Evolutionary conservation across 1,284 basidiomycete species (phyloP), one percentile per base, ranked within the genome.

Genomic region (Neotropicomus parvogracilis): DNA sequence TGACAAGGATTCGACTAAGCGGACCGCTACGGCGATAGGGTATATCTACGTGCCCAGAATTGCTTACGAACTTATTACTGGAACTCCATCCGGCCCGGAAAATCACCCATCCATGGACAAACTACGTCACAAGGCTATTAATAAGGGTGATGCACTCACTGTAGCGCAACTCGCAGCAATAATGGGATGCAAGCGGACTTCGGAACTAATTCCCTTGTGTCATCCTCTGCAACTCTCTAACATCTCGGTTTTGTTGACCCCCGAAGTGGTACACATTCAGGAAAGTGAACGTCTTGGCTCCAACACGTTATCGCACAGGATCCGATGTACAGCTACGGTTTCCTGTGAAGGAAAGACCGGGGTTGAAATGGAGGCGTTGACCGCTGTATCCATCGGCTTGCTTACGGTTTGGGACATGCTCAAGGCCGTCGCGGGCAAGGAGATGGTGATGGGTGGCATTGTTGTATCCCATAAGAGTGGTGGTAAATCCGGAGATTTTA

Each of bases 311-410:
- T 66, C 63, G 20, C 74, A 79, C 59, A 81, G 79, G 53, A 78
- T 92, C 40, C 54, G 75, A 26, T 89, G 88, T 56, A 66, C 68
- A 27, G 85, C 83, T 20, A 84, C 79, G 6, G 85, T 88, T 20
- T 75, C 80, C 34, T 88, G 85, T 57, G 79, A 84, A 58, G 88
- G 88, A 2, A 84, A 83, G 63, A 92, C 90, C 6, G 91, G 91
- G 0, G 91, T 94, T 20, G 91, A 95, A 72, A 95, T 95, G 91
- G 91, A 95, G 70, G 92, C 91, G n/a, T 64, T 95, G 49, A 91
- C 86, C 19, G 87, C 84, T 17, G 89, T 89, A 12, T 85, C 81
- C 5, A 74, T 86, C n/a, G 85, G 85, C 4, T 74, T 89, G 35
- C 69, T 93, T 52, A 91, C 90, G 1, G 80, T 93, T 17, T 94